Conservation (phyloP, 768 basidiomycete species). For the Panaeolus cyanescens region DNA sequence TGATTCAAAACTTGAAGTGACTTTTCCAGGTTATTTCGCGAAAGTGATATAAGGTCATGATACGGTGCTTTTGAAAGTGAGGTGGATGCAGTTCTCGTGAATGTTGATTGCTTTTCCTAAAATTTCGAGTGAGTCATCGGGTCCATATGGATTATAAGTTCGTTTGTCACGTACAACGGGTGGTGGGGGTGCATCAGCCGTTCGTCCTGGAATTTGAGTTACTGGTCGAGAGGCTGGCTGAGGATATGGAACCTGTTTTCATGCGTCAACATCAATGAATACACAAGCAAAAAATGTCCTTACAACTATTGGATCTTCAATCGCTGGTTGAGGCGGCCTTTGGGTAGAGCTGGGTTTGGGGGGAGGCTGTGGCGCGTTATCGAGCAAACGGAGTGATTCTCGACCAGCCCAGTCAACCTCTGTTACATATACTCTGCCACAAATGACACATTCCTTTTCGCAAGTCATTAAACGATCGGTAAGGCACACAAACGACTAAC, state of each 20-base stretch:
- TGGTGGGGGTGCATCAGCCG: neutral
- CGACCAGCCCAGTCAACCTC: conserved; percentile 54
- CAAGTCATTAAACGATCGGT: conserved; percentile 5
- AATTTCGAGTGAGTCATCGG: neutral
- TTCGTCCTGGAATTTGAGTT: neutral
- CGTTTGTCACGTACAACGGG: neutral
- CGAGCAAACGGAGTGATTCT: conserved; percentile 33
- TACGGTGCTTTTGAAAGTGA: neutral
- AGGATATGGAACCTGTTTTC: neutral
- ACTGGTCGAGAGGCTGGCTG: neutral
- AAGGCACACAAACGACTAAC: conserved; percentile 10
- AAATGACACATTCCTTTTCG: conserved; percentile 79
- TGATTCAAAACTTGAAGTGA: conserved; percentile 54
- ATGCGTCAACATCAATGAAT: neutral
- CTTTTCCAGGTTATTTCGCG: conserved; percentile 47
- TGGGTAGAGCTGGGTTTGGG: neutral
- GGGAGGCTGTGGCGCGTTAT: neutral
- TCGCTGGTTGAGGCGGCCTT: neutral
- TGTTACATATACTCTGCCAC: conserved; percentile 58
- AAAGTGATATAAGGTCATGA: conserved; percentile 22
- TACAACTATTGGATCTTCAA: neutral
- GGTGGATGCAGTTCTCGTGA: neutral
- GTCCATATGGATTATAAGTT: neutral
- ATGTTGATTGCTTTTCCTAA: neutral
- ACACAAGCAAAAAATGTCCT: neutral